Percentiles rank a stretch among this genome's conserved stretches.
Conservation (phyloP, 2,329 filamentous ascomycete species). For the Immersiporthe knoxdaviesiana region DNA sequence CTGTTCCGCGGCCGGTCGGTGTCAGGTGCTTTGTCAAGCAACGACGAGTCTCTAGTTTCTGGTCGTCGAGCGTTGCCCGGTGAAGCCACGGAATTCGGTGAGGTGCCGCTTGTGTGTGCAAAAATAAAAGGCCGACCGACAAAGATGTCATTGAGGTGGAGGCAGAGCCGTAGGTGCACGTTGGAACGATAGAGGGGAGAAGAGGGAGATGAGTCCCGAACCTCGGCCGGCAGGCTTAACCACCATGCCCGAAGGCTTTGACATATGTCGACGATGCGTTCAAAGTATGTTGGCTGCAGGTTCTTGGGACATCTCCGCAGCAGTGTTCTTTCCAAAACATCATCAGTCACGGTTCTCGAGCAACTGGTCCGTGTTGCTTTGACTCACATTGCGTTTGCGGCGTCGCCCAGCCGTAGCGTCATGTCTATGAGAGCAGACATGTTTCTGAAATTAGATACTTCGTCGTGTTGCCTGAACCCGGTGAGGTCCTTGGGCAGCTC, state of each 20-base stretch:
- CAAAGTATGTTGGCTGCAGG: conserved; percentile 45
- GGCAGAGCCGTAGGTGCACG: conserved; percentile 56
- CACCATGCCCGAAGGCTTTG: conserved; percentile 48
- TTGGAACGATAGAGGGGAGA: conserved; percentile 50
- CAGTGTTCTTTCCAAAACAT: conserved; percentile 39
- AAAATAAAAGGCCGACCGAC: conserved; percentile 58
- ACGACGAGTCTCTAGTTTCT: background rate
- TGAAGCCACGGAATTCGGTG: conserved; percentile 17
- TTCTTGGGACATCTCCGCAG: conserved; percentile 43
- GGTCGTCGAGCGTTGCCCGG: conserved; percentile 6
- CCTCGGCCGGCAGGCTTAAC: conserved; percentile 43
- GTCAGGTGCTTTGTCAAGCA: background rate
- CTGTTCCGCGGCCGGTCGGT: conserved; percentile 24
- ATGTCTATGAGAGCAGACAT: conserved; percentile 33
- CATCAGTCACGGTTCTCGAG: conserved; percentile 20
- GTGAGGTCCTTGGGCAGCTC: conserved; percentile 53
- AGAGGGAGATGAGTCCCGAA: conserved; percentile 45
- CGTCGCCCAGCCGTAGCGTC: conserved; percentile 44
- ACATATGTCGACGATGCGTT: conserved; percentile 42
- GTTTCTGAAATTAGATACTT: conserved; percentile 20
- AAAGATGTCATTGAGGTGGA: conserved; percentile 57
- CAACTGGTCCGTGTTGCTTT: background rate
- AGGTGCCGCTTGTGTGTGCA: conserved; percentile 32
- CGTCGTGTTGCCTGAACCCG: conserved; percentile 32
- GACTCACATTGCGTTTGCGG: conserved; percentile 45